Evolutionary conservation across 2,329 filamentous ascomycete species (phyloP).

Genomic region (Tricladium varicosporioides): DNA sequence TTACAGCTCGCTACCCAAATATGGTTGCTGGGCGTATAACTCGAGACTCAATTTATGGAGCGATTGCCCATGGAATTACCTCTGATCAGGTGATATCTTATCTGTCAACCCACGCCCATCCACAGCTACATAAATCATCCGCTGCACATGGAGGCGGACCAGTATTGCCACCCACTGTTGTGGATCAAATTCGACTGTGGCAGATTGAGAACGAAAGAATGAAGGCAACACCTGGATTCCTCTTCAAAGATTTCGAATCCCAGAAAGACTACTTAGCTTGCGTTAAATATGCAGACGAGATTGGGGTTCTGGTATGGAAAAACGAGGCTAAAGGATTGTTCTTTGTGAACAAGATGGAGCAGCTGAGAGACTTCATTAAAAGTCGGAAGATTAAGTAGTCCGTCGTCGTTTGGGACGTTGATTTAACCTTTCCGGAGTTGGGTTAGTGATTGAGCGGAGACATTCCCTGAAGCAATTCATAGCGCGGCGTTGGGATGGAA

Average conservation of each 20-base stretch:
- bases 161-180: constrained; percentile 88
- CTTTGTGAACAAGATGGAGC: constrained; percentile 89
- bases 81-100: constrained; percentile 94
- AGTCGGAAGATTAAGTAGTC: constrained; percentile 52
- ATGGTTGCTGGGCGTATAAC: constrained; percentile 91
- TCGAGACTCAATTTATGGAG: constrained; percentile 81
- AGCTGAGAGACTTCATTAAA: constrained; percentile 78
- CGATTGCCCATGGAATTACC: constrained; percentile 88
- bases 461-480: constrained; percentile 10
- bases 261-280: constrained; percentile 68
- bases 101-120: constrained; percentile 87
- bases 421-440: background rate
- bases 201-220: constrained; percentile 96
- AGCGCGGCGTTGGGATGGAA: constrained; percentile 22
- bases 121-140: constrained; percentile 72
- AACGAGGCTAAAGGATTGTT: constrained; percentile 79
- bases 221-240: constrained; percentile 75
- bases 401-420: background rate
- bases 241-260: constrained; percentile 85
- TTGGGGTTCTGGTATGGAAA: constrained; percentile 87
- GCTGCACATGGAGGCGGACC: constrained; percentile 43
- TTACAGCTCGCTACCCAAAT: constrained; percentile 89
- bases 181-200: constrained; percentile 97
- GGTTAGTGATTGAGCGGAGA: background rate
- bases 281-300: constrained; percentile 78